phyloP scores from a whole-genome alignment of 2,329 filamentous ascomycete species.

The Fusarium siculi region DNA sequence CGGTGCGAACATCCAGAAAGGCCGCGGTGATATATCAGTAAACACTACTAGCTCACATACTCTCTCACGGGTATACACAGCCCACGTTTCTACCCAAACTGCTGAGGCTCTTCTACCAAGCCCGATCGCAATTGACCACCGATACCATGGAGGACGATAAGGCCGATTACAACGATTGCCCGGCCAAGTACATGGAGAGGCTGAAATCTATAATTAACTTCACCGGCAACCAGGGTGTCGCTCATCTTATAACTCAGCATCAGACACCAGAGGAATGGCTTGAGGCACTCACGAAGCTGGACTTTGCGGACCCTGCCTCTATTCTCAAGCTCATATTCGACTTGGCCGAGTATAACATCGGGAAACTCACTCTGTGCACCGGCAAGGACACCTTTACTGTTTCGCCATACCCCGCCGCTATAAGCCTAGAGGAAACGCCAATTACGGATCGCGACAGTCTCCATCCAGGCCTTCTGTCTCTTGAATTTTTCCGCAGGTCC shows the following conservation, averaged over 20 bases:
- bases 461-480: background rate
- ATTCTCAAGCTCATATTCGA: too few relatives aligned
- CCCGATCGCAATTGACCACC: background rate
- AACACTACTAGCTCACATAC: background rate
- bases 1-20: background rate
- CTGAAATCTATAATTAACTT: background rate
- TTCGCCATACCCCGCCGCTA: fast-evolving
- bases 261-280: background rate
- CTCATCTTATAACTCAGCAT: background rate
- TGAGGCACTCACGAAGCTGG: background rate
- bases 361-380: background rate
- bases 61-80: background rate
- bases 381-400: background rate
- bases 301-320: background rate
- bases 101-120: background rate
- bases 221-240: background rate
- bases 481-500: background rate
- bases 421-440: background rate
- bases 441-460: background rate
- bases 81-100: fast-evolving
- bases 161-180: fast-evolving
- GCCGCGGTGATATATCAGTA: fast-evolving
- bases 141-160: background rate
- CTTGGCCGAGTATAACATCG: fast-evolving
- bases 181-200: background rate